phyloP scores from a whole-genome alignment of 2,329 filamentous ascomycete species.

The Hypocreales sp. region DNA sequence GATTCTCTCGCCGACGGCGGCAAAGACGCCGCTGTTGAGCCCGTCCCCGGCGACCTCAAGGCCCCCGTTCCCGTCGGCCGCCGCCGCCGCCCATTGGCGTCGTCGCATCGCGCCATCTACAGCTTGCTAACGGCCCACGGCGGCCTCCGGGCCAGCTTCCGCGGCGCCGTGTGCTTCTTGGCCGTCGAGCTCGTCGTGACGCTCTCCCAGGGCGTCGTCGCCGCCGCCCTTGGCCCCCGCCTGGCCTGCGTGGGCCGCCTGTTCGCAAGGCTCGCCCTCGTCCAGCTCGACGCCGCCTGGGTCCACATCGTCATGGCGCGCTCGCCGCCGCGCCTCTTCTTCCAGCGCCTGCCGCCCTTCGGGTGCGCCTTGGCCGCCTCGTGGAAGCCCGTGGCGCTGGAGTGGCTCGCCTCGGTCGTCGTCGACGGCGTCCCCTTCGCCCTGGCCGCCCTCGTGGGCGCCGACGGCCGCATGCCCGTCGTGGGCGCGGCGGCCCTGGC shows the following conservation, averaged over 20 bases:
- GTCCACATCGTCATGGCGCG: slow-evolving; percentile 73
- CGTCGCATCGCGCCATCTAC: slow-evolving; percentile 33
- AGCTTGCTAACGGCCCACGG: slow-evolving; percentile 43
- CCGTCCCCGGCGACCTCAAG: slow-evolving; percentile 16
- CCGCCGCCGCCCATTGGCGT: slow-evolving; percentile 14
- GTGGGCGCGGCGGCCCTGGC: slow-evolving; percentile 25
- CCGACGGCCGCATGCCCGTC: slow-evolving; percentile 18
- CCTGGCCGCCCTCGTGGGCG: slow-evolving; percentile 26
- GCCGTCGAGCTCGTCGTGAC: slow-evolving; percentile 18
- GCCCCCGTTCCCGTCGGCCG: slow-evolving; percentile 17
- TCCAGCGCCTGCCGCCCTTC: slow-evolving; percentile 53
- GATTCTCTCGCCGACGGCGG: slow-evolving; percentile 26
- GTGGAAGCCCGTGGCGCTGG: slow-evolving; percentile 47
- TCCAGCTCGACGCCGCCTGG: slow-evolving; percentile 63
- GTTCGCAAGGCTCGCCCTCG: slow-evolving; percentile 42
- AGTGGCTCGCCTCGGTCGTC: slow-evolving; percentile 42
- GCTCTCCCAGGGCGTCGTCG: slow-evolving; percentile 28
- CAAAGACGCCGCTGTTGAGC: slow-evolving; percentile 13
- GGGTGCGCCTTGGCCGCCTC: slow-evolving; percentile 51
- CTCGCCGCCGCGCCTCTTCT: slow-evolving; percentile 39
- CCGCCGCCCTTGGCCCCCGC: slow-evolving; percentile 24
- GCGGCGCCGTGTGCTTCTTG: slow-evolving; percentile 43
- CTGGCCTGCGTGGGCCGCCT: slow-evolving; percentile 29
- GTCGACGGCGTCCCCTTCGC: slow-evolving; percentile 28
- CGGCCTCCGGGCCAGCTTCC: slow-evolving; percentile 52